Evolutionary conservation across 1,284 basidiomycete species (phyloP).

Genomic region (Athelia sp.): DNA sequence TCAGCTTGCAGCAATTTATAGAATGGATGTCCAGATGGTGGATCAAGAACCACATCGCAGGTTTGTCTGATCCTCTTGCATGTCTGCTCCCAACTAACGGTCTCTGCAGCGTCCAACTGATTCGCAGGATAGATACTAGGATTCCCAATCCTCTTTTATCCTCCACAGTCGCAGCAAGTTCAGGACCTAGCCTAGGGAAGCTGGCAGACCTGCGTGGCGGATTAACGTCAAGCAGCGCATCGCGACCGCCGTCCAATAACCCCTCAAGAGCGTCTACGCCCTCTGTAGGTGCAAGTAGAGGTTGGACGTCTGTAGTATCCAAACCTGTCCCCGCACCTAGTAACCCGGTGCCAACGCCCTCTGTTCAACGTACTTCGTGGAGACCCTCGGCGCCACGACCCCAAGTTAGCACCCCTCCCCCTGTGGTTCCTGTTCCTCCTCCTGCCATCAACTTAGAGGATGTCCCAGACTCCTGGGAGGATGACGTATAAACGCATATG

Average conservation of each 20-base stretch:
- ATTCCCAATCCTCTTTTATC: conserved; percentile 71
- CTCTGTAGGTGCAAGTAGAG: conserved; percentile 15
- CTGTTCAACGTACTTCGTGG: conserved; percentile 11
- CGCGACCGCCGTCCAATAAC: neutral
- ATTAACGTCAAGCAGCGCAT: conserved; percentile 6
- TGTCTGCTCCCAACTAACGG: conserved; percentile 7
- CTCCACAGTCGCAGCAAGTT: conserved; percentile 22
- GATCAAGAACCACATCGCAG: conserved; percentile 77
- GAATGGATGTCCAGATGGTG: conserved; percentile 78
- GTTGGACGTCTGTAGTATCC: conserved; percentile 35
- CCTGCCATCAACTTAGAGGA: conserved; percentile 11
- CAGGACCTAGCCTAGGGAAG: conserved; percentile 44
- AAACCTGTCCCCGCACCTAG: conserved; percentile 11
- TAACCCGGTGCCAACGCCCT: conserved; percentile 13
- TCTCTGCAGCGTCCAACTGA: conserved; percentile 63
- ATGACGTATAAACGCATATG: conserved; percentile 35
- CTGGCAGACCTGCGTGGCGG: conserved; percentile 46
- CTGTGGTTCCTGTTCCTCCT: neutral
- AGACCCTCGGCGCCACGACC: conserved; percentile 14
- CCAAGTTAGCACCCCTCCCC: conserved; percentile 6
- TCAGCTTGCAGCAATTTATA: conserved; percentile 70
- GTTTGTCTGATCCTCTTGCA: conserved; percentile 7
- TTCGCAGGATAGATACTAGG: conserved; percentile 76
- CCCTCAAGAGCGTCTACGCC: neutral
- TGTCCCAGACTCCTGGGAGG: conserved; percentile 52